phyloP scores from a whole-genome alignment of 2,329 filamentous ascomycete species.

The Lanzia echinophila region DNA sequence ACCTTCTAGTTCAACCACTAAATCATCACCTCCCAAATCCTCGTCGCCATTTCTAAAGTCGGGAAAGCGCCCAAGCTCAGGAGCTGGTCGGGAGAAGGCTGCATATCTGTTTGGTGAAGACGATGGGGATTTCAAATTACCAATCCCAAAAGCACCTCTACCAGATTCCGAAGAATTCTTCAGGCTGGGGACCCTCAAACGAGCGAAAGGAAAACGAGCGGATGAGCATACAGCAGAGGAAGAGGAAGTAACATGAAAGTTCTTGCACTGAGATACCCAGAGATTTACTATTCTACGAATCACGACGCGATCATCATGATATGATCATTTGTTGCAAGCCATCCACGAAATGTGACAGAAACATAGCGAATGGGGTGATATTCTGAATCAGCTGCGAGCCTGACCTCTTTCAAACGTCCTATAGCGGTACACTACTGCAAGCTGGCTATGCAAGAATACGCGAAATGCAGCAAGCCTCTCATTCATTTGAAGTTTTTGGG shows the following conservation, averaged over 20 bases:
- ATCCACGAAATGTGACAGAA: constrained; percentile 5
- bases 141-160: constrained; percentile 10
- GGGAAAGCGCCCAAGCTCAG: constrained; percentile 20
- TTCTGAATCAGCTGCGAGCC: constrained; percentile 4
- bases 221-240: neutral
- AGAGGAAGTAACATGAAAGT: neutral
- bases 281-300: neutral
- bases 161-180: constrained; percentile 25
- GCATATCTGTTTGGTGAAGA: constrained; percentile 32
- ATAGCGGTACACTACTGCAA: constrained; percentile 9
- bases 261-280: neutral
- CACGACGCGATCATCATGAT: neutral
- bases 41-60: constrained; percentile 26
- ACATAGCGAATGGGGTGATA: constrained; percentile 5
- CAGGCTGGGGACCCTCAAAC: constrained; percentile 24
- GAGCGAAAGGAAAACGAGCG: constrained; percentile 13
- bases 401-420: constrained; percentile 5
- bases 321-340: neutral
- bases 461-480: constrained; percentile 8
- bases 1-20: constrained; percentile 13
- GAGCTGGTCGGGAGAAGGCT: constrained; percentile 27
- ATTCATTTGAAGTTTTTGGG: constrained; percentile 2
- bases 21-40: constrained; percentile 23
- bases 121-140: constrained; percentile 15
- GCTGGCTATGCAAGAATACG: constrained; percentile 10